Evolutionary conservation across 352 stramenopile species (phyloP).

Genomic region (Pythium aquatile): DNA sequence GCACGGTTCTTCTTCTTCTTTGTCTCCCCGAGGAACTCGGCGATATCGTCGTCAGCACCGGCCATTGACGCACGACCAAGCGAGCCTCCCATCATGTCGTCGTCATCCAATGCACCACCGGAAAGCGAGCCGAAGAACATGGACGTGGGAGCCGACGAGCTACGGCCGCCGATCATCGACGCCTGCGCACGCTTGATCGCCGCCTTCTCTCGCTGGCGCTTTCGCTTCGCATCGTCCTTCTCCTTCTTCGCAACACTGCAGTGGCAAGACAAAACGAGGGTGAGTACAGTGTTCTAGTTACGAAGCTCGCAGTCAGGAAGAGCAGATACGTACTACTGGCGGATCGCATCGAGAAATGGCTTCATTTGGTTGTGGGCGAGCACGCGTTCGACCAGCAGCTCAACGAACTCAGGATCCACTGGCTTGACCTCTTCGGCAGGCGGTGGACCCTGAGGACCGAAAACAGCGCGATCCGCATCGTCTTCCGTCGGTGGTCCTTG

Average conservation of each 20-base stretch:
- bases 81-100: conserved; percentile 25
- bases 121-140: conserved; percentile 80
- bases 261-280: neutral
- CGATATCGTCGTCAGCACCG: conserved; percentile 72
- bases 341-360: conserved; percentile 60
- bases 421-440: neutral
- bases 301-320: neutral
- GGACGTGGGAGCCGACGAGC: conserved; percentile 48
- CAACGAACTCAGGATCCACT: conserved; percentile 26
- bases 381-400: conserved; percentile 54
- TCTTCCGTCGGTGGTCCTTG: neutral
- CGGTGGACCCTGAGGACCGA: conserved; percentile 14
- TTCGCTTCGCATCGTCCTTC: conserved; percentile 58
- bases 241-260: conserved; percentile 47
- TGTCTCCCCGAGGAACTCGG: conserved; percentile 81
- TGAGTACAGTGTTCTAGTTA: neutral
- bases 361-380: conserved; percentile 72
- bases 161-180: conserved; percentile 64
- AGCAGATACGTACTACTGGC: conserved; percentile 26
- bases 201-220: conserved; percentile 56
- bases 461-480: neutral
- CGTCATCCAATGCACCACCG: conserved; percentile 33
- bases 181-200: conserved; percentile 55
- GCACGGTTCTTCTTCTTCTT: conserved; percentile 86
- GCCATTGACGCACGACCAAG: conserved; percentile 38